phyloP scores from a whole-genome alignment of 2,329 filamentous ascomycete genomes.

The Colletotrichum paranaense region DNA sequence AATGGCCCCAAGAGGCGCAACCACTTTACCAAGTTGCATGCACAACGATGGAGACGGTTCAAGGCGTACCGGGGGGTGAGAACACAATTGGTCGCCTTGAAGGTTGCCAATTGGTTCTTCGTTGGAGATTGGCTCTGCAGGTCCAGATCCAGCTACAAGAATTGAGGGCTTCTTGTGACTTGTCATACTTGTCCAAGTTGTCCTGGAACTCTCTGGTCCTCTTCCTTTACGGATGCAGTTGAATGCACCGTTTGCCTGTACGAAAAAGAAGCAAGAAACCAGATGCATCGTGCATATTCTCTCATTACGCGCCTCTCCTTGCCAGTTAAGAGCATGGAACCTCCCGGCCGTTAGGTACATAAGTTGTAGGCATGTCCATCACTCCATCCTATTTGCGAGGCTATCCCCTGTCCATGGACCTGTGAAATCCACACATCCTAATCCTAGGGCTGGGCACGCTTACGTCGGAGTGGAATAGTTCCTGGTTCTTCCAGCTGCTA shows the following conservation, averaged over 20 bases:
- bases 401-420: not conserved
- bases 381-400: not conserved
- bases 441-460: constrained; percentile 13
- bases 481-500: not conserved
- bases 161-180: not conserved
- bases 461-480: not conserved
- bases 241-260: not conserved
- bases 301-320: not conserved
- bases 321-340: not conserved
- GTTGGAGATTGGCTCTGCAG: constrained; percentile 7
- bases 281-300: not conserved
- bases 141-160: not conserved
- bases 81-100: not conserved
- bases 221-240: not conserved
- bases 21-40: not conserved
- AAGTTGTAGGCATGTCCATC: not conserved
- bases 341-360: not conserved
- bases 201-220: not conserved
- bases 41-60: constrained; percentile 10
- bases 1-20: not conserved
- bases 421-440: not conserved
- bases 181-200: no score
- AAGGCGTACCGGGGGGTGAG: not conserved
- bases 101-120: not conserved
- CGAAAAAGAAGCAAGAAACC: not conserved